These are phyloP conservation scores for Trichosporon inkin DNA, from an alignment of 1,284 basidiomycete species.

Conservation along the genomic window DNA sequence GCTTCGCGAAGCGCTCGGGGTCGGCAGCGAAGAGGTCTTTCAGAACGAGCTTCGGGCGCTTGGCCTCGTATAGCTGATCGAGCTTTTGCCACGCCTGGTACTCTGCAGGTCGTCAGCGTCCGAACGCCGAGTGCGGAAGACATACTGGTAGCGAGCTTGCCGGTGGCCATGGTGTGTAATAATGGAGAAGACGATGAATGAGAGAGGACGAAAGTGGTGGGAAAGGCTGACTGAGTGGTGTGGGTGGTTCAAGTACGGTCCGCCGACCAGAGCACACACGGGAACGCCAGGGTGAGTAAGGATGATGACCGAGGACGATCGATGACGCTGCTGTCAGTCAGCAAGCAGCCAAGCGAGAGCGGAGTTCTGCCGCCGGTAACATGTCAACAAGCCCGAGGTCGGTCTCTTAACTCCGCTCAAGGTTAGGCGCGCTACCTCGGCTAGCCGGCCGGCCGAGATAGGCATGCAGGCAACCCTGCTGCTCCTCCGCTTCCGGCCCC, in stretches of 20 bases:
- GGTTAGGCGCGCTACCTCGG: too few species aligned
- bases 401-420: too few species aligned
- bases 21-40: conserved; percentile 88
- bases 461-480: too few species aligned
- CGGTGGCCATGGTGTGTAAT: conserved; percentile 35
- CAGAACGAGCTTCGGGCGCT: conserved; percentile 72
- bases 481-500: too few species aligned
- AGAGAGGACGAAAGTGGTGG: neutral
- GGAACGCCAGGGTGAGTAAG: neutral
- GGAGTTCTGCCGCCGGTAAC: neutral
- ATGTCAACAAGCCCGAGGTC: neutral
- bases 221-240: neutral
- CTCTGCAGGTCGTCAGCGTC: conserved; percentile 54
- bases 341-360: neutral
- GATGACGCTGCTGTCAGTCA: neutral
- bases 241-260: neutral
- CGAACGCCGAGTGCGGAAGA: neutral
- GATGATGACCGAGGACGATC: neutral
- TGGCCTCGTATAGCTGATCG: conserved; percentile 72
- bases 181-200: neutral
- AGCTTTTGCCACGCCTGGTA: conserved; percentile 89
- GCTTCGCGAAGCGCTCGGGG: conserved; percentile 75
- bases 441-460: too few species aligned
- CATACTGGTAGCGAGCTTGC: conserved; percentile 44
- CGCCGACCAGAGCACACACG: neutral